Evolutionary conservation across 805 yeast genomes (phyloP).

Genomic region (Yarrowia hollandica): DNA sequence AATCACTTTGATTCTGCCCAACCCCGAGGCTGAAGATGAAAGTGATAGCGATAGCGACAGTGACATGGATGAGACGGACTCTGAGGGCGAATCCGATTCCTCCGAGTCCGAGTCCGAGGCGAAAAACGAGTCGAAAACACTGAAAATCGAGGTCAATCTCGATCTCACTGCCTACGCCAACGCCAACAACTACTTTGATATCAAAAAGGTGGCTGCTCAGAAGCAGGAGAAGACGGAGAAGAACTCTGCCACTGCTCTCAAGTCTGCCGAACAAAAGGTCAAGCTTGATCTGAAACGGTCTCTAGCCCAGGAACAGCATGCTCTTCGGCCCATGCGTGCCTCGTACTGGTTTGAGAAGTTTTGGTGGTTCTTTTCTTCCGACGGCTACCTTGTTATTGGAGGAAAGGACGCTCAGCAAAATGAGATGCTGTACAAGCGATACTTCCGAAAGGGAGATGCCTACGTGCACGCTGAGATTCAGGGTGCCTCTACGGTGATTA

Average conservation of each 20-base stretch:
- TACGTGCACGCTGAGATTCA: slow-evolving; percentile 74
- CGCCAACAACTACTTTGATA: slow-evolving; percentile 76
- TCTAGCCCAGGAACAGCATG: slow-evolving; percentile 57
- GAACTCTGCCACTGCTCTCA: slow-evolving; percentile 73
- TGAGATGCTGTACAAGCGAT: slow-evolving; percentile 76
- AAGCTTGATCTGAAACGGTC: slow-evolving; percentile 63
- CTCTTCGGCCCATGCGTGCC: slow-evolving; percentile 48
- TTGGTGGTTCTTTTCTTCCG: slow-evolving; percentile 90
- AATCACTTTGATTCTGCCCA: slow-evolving; percentile 57
- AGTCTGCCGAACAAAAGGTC: slow-evolving; percentile 78
- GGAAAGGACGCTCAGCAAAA: slow-evolving; percentile 81
- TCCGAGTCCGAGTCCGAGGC: slow-evolving; percentile 41
- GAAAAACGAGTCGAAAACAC: slow-evolving; percentile 34
- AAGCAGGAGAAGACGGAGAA: slow-evolving; percentile 80
- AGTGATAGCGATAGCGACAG: slow-evolving; percentile 33
- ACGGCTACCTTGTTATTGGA: slow-evolving; percentile 80
- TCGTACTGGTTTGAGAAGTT: slow-evolving; percentile 93
- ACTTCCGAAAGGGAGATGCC: slow-evolving; percentile 70
- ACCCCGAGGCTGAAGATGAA: slow-evolving; percentile 45
- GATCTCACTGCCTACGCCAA: slow-evolving; percentile 81
- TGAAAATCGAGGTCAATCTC: slow-evolving; percentile 67
- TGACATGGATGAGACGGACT: slow-evolving; percentile 35
- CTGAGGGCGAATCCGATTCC: slow-evolving; percentile 42
- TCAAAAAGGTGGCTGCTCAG: slow-evolving; percentile 69
- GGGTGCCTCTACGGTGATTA: slow-evolving; percentile 71